Percentiles rank a stretch among this genome's conserved stretches.
These are phyloP conservation scores for Rhizophagus clarus DNA, from an alignment of 192 early-diverging fungal genomes.

Conservation along the genomic window DNA sequence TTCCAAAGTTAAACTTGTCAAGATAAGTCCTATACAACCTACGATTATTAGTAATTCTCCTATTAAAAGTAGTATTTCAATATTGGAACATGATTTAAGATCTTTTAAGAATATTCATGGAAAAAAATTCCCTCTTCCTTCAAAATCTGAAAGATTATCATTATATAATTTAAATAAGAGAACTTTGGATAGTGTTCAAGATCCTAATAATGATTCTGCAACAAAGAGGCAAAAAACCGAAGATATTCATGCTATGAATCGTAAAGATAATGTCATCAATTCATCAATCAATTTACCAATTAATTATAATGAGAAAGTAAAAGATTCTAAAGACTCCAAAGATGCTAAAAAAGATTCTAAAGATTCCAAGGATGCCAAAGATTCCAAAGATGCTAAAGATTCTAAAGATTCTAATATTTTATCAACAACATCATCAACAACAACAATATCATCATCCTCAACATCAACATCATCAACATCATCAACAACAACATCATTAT, in stretches of 20 bases:
- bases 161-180: neutral
- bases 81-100: neutral
- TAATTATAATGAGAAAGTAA: too few relatives aligned
- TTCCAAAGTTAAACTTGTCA: neutral
- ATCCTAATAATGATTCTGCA: neutral
- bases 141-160: neutral
- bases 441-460: neutral
- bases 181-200: neutral
- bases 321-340: too few relatives aligned
- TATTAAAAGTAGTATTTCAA: neutral
- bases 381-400: too few relatives aligned
- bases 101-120: neutral
- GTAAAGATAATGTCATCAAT: too few relatives aligned
- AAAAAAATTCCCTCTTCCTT: neutral
- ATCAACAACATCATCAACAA: neutral
- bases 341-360: too few relatives aligned
- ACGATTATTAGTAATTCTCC: neutral
- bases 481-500: too few relatives aligned
- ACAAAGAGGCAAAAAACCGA: neutral
- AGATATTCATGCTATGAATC: neutral
- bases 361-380: too few relatives aligned
- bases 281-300: too few relatives aligned
- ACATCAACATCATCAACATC: neutral
- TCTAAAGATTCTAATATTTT: too few relatives aligned
- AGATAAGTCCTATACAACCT: neutral